Base-by-base conservation (phyloP, 495 filamentous ascomycete genomes). In the Penicillium egyptiacum region DNA sequence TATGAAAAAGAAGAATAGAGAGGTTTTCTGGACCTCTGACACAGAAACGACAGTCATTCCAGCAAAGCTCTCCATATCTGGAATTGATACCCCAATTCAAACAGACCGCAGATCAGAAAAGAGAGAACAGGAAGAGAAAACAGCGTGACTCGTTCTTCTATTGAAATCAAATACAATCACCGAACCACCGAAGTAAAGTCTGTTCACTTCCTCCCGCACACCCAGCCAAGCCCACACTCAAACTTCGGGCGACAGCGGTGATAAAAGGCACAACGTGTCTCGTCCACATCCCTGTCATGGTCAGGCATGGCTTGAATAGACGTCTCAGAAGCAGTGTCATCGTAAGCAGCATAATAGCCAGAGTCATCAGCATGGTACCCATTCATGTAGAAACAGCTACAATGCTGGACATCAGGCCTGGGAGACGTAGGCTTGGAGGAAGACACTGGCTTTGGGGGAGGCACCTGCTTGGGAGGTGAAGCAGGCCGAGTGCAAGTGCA, bases 241-340 rank as follows among this genome's bases (percentile, higher is more conserved):
- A 47, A 47, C 16, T 22, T 55, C 2, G 53, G 53, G 40, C 30
- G 31, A 11, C 53, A 55, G 20, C 53, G 53, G 31, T 55, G 53
- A 28, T 55, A 14, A 30, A 19, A n/a, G 28, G 10, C 8, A 35
- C 53, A 55, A 5, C 5, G 14, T 11, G 43, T 39, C 22, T 55
- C 53, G 30, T 37, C 30, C 8, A 37, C 22, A 10, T 47, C 31
- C 19, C 30, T 7, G 1, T 46, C 42, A 28, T 39, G 10, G 9
- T 12, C 53, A 25, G 31, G 8, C 14, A 28, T 28, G n/a, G 43
- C 53, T 10, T 20, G 31, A 5, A 47, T 35, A 7, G 53, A 55
- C 23, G 26, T 39, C 8, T 47, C 43, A 10, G 53, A 55, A 16
- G n/a, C 42, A 26, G 42, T 30, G n/a, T 55, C 53, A 39, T 47